Percentiles rank a stretch among this genome's conserved stretches.
These are phyloP conservation scores for Osmozyma mogii DNA, from an alignment of 805 yeast species.

Conservation along the genomic window DNA sequence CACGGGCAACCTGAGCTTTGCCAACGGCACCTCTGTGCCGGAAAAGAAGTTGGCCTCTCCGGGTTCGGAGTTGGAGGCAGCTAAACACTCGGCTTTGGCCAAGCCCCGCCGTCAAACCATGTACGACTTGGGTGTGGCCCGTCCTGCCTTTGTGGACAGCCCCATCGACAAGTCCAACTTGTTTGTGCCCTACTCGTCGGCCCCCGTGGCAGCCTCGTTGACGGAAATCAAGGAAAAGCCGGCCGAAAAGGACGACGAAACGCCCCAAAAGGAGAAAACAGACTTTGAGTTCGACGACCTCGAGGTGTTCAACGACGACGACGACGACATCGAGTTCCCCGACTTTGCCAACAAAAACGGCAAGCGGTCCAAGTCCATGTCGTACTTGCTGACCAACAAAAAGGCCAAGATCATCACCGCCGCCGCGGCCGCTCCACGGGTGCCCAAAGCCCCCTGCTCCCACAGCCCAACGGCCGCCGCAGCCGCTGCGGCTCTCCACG, in stretches of 20 bases:
- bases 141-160: constrained; percentile 35
- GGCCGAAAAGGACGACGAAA: constrained; percentile 2
- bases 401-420: constrained; percentile 51
- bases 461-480: constrained; percentile 61
- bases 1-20: constrained; percentile 4
- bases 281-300: constrained; percentile 44
- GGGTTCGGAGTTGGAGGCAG: constrained; percentile 27
- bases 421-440: constrained; percentile 78
- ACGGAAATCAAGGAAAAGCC: constrained; percentile 13
- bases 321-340: constrained; percentile 26
- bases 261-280: constrained; percentile 4
- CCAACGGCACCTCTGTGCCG: constrained; percentile 2
- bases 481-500: constrained; percentile 68
- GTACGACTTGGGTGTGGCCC: constrained; percentile 41
- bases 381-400: constrained; percentile 43
- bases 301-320: constrained; percentile 40
- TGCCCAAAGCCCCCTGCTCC: constrained; percentile 52
- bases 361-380: constrained; percentile 60
- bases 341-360: constrained; percentile 38
- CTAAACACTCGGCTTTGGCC: constrained; percentile 23
- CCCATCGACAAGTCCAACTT: constrained; percentile 36
- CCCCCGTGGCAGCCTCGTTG: constrained; percentile 70
- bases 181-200: constrained; percentile 62
- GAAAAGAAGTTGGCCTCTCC: constrained; percentile 5
- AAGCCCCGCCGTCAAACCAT: constrained; percentile 47